Evolutionary conservation across 768 basidiomycete species (phyloP).

Genomic region (Suillus bovinus): DNA sequence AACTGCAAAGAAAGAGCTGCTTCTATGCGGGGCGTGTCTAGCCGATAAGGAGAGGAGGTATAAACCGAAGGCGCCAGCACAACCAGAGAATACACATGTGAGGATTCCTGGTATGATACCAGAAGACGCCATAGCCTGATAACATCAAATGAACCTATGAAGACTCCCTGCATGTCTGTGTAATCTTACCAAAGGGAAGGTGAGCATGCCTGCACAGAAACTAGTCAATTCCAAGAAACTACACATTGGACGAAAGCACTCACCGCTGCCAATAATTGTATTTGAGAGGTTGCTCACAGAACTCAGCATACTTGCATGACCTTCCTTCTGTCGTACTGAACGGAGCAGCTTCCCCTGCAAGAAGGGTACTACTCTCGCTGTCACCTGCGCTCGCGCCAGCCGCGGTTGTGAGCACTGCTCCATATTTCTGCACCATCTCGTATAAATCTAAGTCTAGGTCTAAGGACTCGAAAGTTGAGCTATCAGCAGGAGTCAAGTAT

Average conservation of each 20-base stretch:
- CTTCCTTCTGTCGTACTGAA: constrained; percentile 43
- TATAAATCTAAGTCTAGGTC: constrained; percentile 27
- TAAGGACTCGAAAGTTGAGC: neutral
- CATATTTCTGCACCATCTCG: constrained; percentile 75
- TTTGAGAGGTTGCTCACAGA: constrained; percentile 82
- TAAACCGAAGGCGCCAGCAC: constrained; percentile 78
- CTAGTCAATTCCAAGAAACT: constrained; percentile 5
- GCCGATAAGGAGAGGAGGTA: constrained; percentile 89
- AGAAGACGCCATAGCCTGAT: constrained; percentile 84
- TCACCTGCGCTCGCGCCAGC: constrained; percentile 25
- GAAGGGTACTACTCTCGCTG: constrained; percentile 60
- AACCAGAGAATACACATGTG: constrained; percentile 82
- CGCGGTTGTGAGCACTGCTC: constrained; percentile 43
- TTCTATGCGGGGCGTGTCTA: constrained; percentile 67
- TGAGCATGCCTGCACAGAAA: constrained; percentile 69
- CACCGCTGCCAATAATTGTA: constrained; percentile 90
- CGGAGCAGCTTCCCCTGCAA: constrained; percentile 41
- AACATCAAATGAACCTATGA: neutral
- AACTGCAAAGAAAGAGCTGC: constrained; percentile 81
- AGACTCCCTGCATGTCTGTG: neutral
- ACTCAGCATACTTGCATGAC: constrained; percentile 67
- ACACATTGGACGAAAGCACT: constrained; percentile 25
- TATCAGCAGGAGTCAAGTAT: neutral
- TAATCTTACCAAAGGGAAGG: constrained; percentile 72
- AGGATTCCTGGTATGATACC: constrained; percentile 89